These are phyloP conservation scores for Monosporascus sp. DNA, from an alignment of 2,329 filamentous ascomycete species.

Conservation along the genomic window DNA sequence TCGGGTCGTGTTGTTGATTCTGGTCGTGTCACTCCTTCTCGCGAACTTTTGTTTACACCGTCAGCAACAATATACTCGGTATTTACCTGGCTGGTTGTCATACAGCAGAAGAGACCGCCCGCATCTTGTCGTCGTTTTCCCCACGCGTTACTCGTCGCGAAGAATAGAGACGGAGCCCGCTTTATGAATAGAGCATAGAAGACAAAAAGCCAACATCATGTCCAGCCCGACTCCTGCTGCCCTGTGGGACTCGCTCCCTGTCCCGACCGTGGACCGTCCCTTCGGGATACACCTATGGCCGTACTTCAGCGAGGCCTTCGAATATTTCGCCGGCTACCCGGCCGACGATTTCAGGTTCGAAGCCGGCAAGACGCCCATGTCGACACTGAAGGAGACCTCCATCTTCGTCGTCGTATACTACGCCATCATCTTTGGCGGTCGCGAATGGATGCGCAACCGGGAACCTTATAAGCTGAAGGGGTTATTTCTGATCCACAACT, in stretches of 20 bases:
- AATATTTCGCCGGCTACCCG: constrained; percentile 71
- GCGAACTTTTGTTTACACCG: constrained; percentile 27
- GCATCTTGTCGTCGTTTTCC: too few relatives aligned
- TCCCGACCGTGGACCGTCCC: constrained; percentile 82
- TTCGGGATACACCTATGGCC: constrained; percentile 93
- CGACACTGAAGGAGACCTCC: constrained; percentile 77
- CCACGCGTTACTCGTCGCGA: not conserved
- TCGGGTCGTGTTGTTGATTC: constrained; percentile 5
- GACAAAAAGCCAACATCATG: constrained; percentile 14
- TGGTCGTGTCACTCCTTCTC: constrained; percentile 38
- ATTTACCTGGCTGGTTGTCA: too few relatives aligned
- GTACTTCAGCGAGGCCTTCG: constrained; percentile 84
- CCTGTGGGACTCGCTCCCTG: constrained; percentile 53
- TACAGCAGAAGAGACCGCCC: too few relatives aligned
- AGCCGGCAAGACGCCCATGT: constrained; percentile 79
- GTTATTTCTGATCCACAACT: constrained; percentile 94
- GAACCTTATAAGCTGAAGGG: constrained; percentile 80
- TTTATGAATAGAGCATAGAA: not conserved
- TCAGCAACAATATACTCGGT: constrained; percentile 1
- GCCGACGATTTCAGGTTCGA: constrained; percentile 82
- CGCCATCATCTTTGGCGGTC: constrained; percentile 84
- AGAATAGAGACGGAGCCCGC: not conserved
- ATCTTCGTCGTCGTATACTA: constrained; percentile 87
- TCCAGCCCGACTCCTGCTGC: constrained; percentile 30
- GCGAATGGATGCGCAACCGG: constrained; percentile 85